These are phyloP conservation scores for Colletotrichum siamense DNA, from an alignment of 2,329 filamentous ascomycete genomes.

Conservation along the genomic window DNA sequence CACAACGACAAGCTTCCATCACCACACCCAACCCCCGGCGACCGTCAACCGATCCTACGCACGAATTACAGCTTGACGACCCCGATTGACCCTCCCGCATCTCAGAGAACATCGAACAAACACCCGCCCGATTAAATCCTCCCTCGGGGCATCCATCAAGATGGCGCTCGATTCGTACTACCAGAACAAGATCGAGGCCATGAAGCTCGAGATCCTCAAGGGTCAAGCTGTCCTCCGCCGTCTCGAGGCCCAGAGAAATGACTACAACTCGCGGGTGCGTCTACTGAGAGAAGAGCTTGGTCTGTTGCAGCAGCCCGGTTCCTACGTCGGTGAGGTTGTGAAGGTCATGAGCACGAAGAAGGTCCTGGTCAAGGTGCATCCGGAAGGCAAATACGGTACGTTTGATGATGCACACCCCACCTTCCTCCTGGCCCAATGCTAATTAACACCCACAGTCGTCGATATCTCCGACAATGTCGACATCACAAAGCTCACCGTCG, in stretches of 20 bases:
- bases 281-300: constrained; percentile 94
- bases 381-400: constrained; percentile 98
- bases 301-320: constrained; percentile 93
- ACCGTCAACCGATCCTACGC: constrained; percentile 7
- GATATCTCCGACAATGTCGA: constrained; percentile 95
- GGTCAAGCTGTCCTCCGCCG: constrained; percentile 93
- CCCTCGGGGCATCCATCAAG: constrained; percentile 44
- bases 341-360: constrained; percentile 99
- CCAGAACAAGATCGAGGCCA: constrained; percentile 99
- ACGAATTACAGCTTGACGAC: constrained; percentile 1
- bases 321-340: constrained; percentile 98
- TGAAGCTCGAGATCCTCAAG: constrained; percentile 99
- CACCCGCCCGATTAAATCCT: background rate
- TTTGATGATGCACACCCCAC: background rate
- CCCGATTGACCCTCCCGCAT: background rate
- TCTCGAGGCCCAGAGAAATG: constrained; percentile 96
- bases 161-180: constrained; percentile 99
- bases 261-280: constrained; percentile 98
- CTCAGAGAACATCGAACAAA: background rate
- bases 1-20: constrained; percentile 23
- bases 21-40: constrained; percentile 5
- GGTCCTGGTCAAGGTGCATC: constrained; percentile 97
- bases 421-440: background rate
- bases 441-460: constrained; percentile 69
- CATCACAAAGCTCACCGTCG: constrained; percentile 92